These are phyloP conservation scores for Penicillium fuscoglaucum DNA, from an alignment of 2,329 filamentous ascomycete species.

Conservation along the genomic window DNA sequence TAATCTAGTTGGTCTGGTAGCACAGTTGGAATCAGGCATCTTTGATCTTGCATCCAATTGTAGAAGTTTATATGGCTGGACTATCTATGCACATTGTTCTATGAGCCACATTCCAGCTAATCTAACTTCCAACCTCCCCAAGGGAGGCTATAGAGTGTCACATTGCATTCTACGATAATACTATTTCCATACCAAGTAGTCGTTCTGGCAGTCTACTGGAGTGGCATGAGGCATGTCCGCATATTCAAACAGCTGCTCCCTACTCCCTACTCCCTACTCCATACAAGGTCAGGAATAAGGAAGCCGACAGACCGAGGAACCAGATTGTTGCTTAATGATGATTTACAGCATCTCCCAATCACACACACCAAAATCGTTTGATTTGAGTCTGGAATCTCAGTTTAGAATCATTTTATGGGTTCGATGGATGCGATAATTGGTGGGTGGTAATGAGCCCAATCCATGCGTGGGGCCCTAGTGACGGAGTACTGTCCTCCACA, in stretches of 20 bases:
- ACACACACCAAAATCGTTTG: background rate
- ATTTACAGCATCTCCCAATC: background rate
- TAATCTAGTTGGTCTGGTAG: background rate
- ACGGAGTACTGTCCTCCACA: slow-evolving; percentile 14
- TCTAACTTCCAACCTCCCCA: background rate
- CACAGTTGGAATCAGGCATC: background rate
- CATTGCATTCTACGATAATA: background rate
- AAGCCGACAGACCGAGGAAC: background rate
- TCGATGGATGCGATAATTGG: background rate
- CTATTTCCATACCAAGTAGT: background rate
- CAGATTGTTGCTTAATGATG: background rate
- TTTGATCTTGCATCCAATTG: background rate
- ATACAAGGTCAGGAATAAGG: background rate
- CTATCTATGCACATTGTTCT: background rate
- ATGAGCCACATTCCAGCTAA: background rate
- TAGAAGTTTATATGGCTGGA: background rate
- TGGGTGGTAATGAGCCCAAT: background rate
- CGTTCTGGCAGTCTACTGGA: background rate
- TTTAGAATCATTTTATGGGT: background rate
- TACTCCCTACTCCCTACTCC: background rate
- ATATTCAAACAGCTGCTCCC: background rate
- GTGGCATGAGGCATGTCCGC: background rate
- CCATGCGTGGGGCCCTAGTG: background rate
- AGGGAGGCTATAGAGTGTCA: background rate
- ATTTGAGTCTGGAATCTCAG: background rate